A percentile compares a stretch with the other conserved stretches of the same genome.
Evolutionary conservation across 108 stramenopile species (phyloP).

Genomic region (Stephanodiscus triporus): DNA sequence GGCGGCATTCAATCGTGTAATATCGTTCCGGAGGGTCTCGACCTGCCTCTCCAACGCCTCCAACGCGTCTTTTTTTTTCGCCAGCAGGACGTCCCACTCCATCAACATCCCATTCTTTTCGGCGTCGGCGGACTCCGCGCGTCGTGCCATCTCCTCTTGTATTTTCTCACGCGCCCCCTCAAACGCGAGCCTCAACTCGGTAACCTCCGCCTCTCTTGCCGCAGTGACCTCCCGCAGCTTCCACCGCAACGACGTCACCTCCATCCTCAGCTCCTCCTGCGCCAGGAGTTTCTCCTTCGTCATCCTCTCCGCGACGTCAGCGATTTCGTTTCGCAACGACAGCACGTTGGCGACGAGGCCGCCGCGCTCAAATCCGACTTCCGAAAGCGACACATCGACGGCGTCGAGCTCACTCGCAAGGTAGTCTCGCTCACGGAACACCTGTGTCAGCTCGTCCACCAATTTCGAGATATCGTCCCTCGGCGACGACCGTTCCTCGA

Average conservation of each 20-base stretch:
- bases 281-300: not conserved
- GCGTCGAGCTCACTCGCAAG: not conserved
- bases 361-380: not conserved
- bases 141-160: too few relatives aligned
- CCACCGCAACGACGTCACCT: not conserved
- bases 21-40: too few relatives aligned
- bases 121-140: too few relatives aligned
- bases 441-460: too few relatives aligned
- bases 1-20: not conserved
- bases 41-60: too few relatives aligned
- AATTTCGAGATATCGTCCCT: too few relatives aligned
- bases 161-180: too few relatives aligned
- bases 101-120: too few relatives aligned
- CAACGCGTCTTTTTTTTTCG: too few relatives aligned
- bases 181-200: not conserved
- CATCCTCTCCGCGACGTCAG: not conserved
- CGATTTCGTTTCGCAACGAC: not conserved
- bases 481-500: not conserved
- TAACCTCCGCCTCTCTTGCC: not conserved
- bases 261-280: not conserved
- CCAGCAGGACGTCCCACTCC: too few relatives aligned
- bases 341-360: not conserved
- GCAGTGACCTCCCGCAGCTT: not conserved
- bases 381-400: not conserved
- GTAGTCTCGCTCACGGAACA: not conserved